Evolutionary conservation across 148 eudicot species (phyloP).

Genomic region (Spergularia marina): DNA sequence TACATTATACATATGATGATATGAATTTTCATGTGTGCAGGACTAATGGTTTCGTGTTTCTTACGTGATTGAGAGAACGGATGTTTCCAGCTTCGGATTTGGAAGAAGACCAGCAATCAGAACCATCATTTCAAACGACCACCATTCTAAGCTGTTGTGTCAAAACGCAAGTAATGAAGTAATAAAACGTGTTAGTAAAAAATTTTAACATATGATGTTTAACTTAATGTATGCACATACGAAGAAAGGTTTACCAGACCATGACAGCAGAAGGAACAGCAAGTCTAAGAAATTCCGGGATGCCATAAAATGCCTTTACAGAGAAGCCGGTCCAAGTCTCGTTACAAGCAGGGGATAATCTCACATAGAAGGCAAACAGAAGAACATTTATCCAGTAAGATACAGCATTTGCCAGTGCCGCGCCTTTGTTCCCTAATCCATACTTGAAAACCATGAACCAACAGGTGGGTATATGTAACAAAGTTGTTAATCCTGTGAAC

Average conservation of each 20-base stretch:
- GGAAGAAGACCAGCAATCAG: constrained; percentile 23
- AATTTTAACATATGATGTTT: neutral
- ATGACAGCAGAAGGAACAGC: constrained; percentile 63
- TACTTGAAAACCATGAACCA: constrained; percentile 50
- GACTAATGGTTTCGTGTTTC: neutral
- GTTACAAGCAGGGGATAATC: constrained; percentile 48
- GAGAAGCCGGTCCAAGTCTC: constrained; percentile 62
- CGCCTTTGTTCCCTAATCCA: constrained; percentile 59
- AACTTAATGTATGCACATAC: neutral
- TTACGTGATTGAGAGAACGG: constrained; percentile 27
- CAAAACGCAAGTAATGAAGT: no score
- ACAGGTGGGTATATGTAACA: constrained; percentile 42
- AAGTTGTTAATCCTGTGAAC: constrained; percentile 43
- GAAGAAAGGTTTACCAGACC: constrained; percentile 38
- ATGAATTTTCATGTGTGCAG: neutral
- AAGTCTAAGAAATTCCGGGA: constrained; percentile 40
- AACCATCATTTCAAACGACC: constrained; percentile 31
- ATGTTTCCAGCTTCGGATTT: constrained; percentile 28
- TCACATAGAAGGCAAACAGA: constrained; percentile 41
- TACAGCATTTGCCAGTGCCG: constrained; percentile 52
- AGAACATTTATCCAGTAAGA: constrained; percentile 54
- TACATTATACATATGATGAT: no score
- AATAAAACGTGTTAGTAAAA: no score
- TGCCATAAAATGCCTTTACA: constrained; percentile 34
- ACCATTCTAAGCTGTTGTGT: constrained; percentile 18